These are phyloP conservation scores for Dactylis glomerata DNA, from an alignment of 176 grass and related monocot species.

Conservation along the genomic window DNA sequence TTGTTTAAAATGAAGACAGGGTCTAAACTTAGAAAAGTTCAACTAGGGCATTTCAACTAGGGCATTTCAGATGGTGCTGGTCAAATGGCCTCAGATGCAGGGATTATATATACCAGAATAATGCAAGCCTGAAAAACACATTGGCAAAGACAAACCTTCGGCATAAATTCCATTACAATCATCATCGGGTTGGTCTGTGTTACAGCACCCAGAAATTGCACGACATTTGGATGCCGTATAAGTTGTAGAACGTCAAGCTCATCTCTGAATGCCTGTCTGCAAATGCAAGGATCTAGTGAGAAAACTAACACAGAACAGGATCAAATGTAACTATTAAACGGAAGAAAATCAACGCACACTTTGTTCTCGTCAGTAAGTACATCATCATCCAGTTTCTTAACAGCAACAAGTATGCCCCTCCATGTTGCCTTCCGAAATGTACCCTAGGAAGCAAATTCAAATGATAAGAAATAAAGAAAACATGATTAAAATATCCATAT, in stretches of 20 bases:
- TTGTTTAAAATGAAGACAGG: not conserved
- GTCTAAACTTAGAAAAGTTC: not conserved
- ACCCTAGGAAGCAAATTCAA: constrained; percentile 56
- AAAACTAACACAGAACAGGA: constrained; percentile 18
- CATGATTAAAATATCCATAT: not conserved
- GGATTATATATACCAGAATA: constrained; percentile 3
- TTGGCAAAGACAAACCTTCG: constrained; percentile 60
- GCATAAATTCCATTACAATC: constrained; percentile 98
- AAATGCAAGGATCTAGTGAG: constrained; percentile 18
- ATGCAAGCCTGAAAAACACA: not conserved
- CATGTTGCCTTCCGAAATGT: constrained; percentile 86
- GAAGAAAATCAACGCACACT: constrained; percentile 78
- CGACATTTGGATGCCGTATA: constrained; percentile 96
- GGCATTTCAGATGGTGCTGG: not conserved
- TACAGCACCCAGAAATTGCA: constrained; percentile 96
- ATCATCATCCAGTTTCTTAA: constrained; percentile 92
- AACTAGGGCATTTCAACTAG: not conserved
- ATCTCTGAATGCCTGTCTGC: constrained; percentile 82
- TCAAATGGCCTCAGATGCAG: not conserved
- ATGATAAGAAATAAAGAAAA: not conserved
- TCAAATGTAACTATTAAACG: constrained; percentile 25
- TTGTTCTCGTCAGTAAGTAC: constrained; percentile 73
- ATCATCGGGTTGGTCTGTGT: constrained; percentile 99
- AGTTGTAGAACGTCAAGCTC: constrained; percentile 90
- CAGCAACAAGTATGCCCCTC: constrained; percentile 87